Conservation (phyloP, 495 filamentous ascomycete genomes). For the Cercophora sp. region DNA sequence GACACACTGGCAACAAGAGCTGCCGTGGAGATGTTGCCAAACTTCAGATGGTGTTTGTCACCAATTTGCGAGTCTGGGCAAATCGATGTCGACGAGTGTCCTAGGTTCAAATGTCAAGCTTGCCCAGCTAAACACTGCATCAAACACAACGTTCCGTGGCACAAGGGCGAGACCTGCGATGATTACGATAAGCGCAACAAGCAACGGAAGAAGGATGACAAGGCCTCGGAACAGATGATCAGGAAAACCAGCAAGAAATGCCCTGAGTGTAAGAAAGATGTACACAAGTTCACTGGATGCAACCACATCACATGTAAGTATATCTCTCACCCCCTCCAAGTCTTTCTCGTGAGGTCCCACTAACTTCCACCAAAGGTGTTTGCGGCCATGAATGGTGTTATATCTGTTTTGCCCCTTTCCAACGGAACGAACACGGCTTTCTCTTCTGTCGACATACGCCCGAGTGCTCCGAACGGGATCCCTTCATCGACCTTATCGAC, state of each 20-base stretch:
- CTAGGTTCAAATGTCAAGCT: slow-evolving; percentile 36
- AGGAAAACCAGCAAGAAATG: slow-evolving; percentile 39
- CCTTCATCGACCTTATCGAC: slow-evolving; percentile 18
- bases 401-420: slow-evolving; percentile 35
- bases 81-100: slow-evolving; percentile 31
- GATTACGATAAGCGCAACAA: slow-evolving; percentile 38
- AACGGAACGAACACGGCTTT: slow-evolving; percentile 22
- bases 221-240: slow-evolving; percentile 36
- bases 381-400: slow-evolving; percentile 48
- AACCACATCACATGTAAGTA: slow-evolving; percentile 48
- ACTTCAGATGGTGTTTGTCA: slow-evolving; percentile 44
- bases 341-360: background rate
- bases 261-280: slow-evolving; percentile 41
- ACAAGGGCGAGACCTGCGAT: slow-evolving; percentile 45
- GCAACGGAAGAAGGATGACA: slow-evolving; percentile 29
- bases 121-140: slow-evolving; percentile 39
- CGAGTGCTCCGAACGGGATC: slow-evolving; percentile 27
- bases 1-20: slow-evolving; percentile 30
- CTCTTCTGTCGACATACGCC: slow-evolving; percentile 31
- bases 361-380: slow-evolving; percentile 20
- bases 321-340: background rate
- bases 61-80: slow-evolving; percentile 42
- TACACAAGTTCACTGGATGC: slow-evolving; percentile 42
- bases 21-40: slow-evolving; percentile 25
- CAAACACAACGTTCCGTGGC: slow-evolving; percentile 44